Conservation (phyloP, 1,284 basidiomycete species). For the Heterobasidion parviporum region DNA sequence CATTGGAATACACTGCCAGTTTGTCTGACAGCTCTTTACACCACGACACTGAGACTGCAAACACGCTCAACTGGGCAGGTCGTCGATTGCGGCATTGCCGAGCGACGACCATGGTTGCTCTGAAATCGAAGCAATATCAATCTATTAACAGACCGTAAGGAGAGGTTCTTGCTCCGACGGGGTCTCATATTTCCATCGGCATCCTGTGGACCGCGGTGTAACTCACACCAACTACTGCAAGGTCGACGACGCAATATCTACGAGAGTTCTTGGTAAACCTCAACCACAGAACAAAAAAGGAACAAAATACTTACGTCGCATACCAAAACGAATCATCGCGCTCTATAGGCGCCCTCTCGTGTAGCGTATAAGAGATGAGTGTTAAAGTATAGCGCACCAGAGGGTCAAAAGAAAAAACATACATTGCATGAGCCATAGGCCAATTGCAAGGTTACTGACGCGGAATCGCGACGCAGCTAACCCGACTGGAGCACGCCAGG, state of each 20-base stretch:
- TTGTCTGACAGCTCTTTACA: no score
- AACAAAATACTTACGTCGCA: conserved; percentile 16
- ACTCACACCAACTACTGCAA: conserved; percentile 14
- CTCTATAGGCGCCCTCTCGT: conserved; percentile 24
- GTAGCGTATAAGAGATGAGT: background rate
- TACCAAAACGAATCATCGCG: conserved; percentile 27
- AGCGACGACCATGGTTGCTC: no score
- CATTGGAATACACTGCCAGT: no score
- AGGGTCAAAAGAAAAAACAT: conserved; percentile 12
- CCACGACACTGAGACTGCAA: no score
- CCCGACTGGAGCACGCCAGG: conserved; percentile 8
- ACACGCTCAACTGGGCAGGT: no score
- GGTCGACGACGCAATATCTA: conserved; percentile 18
- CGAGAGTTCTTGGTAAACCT: background rate
- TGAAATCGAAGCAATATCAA: no score
- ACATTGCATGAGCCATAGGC: conserved; percentile 10
- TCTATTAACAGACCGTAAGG: no score
- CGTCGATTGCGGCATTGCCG: no score
- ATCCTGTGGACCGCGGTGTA: no score
- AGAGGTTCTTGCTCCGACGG: no score
- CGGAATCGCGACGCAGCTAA: conserved; percentile 8
- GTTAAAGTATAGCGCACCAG: conserved; percentile 4
- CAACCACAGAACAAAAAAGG: background rate
- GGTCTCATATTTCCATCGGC: no score
- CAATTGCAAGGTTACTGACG: conserved; percentile 8